These are phyloP conservation scores for Cercospora janseana DNA, from an alignment of 2,329 filamentous ascomycete genomes.

Conservation along the genomic window DNA sequence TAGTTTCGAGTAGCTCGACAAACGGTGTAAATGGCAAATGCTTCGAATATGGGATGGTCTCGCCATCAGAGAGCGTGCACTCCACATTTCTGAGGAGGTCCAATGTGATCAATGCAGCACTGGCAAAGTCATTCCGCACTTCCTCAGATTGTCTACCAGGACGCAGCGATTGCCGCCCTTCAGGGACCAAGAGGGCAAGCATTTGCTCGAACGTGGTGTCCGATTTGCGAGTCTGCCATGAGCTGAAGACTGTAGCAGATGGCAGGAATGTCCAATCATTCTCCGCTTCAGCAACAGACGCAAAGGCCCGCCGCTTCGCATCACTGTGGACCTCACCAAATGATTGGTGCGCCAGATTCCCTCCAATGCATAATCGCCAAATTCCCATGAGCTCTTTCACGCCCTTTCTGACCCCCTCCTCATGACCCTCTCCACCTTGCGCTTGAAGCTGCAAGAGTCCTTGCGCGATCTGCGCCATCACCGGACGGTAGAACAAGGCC, in stretches of 20 bases:
- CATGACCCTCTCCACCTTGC: not conserved
- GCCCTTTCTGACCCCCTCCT: slow-evolving; percentile 1
- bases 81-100: slow-evolving; percentile 16
- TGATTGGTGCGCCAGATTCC: slow-evolving; percentile 9
- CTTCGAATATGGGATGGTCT: not conserved
- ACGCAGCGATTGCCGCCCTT: not conserved
- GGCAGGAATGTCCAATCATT: slow-evolving; percentile 27
- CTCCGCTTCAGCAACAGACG: slow-evolving; percentile 2
- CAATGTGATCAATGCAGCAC: slow-evolving; percentile 26
- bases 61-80: not conserved
- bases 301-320: slow-evolving; percentile 3
- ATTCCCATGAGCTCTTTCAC: slow-evolving; percentile 19
- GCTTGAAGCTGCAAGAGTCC: slow-evolving; percentile 9
- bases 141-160: slow-evolving; percentile 6
- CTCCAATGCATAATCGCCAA: slow-evolving; percentile 22
- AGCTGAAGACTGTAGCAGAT: slow-evolving; percentile 15
- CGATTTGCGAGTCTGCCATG: slow-evolving; percentile 6
- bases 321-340: not conserved
- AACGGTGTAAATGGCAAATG: slow-evolving; percentile 2
- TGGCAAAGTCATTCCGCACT: slow-evolving; percentile 22
- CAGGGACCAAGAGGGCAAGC: slow-evolving; percentile 20
- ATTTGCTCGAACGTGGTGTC: slow-evolving; percentile 19
- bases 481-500: slow-evolving; percentile 10
- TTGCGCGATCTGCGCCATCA: slow-evolving; percentile 15
- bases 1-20: not conserved